Evolutionary conservation across 108 stramenopile genomes (phyloP), one percentile per base, ranked within the genome.

Genomic region (Skeletonema marinoi): DNA sequence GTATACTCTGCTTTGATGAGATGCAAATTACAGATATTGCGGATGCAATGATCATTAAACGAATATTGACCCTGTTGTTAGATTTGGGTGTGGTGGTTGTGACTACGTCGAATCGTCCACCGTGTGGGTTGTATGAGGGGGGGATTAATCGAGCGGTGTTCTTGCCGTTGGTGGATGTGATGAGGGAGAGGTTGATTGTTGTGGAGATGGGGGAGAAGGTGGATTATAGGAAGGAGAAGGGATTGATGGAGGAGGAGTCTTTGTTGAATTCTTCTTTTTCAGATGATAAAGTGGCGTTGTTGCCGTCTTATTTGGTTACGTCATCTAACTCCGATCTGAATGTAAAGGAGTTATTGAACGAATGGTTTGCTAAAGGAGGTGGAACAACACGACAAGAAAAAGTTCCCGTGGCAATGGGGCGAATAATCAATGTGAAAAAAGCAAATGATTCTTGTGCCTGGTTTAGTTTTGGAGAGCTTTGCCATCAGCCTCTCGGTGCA

Each of bases 71-170:
- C 12, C 8, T 48, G 14, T 33, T 82, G 14, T 60, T 78, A 6
- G 46, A 77, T 36, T 9, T 51, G 12, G 84, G 84, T 25, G 58
- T 85, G 21, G 70, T 85, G 11, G 51, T 88, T n/a, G 84, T 88
- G 11, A 82, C 88, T 12, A 91, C 90, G 8, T 88, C 87, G 11
- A 91, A 91, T 58, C 82, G 86, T 0, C 78, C 86, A 11, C 87
- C 88, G 0, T 32, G 33, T 6, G 73, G 72, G 10, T 51, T 91
- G 29, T 91, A 91, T 63, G 66, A 84, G 44, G 87, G 84, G 48
- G 90, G 90, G 30, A 78, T 89, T 30, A 88, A 91, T 51, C 71
- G 87, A 48, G 38, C 76, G 16, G 44, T 75, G 13, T 91, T 91
- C 63, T 17, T 84, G 32, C 90, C 90, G 21, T 89, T 91, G 65